phyloP scores from a whole-genome alignment of 2,329 filamentous ascomycete species.

The Colletotrichum cuscutae region DNA sequence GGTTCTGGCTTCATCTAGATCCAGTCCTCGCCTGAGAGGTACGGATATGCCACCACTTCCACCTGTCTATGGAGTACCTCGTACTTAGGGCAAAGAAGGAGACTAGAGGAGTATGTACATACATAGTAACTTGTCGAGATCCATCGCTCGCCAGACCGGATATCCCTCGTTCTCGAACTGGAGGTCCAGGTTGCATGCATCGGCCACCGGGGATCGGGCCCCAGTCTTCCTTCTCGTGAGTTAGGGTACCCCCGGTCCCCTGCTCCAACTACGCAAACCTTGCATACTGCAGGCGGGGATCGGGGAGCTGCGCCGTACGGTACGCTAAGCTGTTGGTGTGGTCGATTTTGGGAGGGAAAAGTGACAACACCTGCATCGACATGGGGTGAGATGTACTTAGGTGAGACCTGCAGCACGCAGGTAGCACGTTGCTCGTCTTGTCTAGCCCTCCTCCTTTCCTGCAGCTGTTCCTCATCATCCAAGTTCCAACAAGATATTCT shows the following conservation, averaged over 20 bases:
- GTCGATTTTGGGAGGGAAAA: neutral
- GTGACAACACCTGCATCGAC: neutral
- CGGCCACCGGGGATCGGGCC: neutral
- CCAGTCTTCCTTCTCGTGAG: neutral
- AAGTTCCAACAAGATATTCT: neutral
- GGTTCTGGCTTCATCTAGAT: neutral
- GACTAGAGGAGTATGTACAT: neutral
- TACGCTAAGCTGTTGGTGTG: neutral
- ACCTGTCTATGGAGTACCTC: neutral
- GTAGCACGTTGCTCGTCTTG: neutral
- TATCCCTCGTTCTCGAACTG: slow-evolving; percentile 1
- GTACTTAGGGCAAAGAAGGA: neutral
- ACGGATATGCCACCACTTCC: neutral
- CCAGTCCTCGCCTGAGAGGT: neutral
- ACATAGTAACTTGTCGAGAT: neutral
- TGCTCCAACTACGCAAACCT: neutral
- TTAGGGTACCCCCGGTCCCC: neutral
- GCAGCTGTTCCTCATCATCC: neutral
- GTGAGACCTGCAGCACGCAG: neutral
- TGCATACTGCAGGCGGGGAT: slow-evolving; percentile 6
- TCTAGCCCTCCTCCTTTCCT: neutral
- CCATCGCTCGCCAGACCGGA: neutral
- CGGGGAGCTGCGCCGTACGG: slow-evolving; percentile 16
- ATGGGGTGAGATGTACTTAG: neutral
- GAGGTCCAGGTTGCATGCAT: slow-evolving; percentile 11